Evolutionary conservation across 2,329 filamentous ascomycete genomes (phyloP).

Genomic region (Dothideomycetes sp.): DNA sequence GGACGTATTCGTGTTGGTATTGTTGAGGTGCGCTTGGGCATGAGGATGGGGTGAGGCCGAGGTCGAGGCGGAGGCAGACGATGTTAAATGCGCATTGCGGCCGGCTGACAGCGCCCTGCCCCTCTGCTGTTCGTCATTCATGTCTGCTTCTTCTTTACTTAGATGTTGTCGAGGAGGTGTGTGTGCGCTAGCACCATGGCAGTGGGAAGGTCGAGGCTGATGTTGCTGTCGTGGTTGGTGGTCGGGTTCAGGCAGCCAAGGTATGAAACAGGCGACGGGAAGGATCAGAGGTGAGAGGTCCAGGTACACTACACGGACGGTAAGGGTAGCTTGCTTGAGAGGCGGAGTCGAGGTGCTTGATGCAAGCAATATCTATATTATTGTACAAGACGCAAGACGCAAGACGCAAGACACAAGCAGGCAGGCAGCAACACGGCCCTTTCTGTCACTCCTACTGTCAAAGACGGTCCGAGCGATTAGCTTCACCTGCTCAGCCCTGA

Average conservation of each 20-base stretch:
- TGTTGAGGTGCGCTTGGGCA: no score
- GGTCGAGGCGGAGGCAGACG: neutral
- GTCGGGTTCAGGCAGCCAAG: no score
- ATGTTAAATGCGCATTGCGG: neutral
- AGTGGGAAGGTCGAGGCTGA: neutral
- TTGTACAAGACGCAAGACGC: neutral
- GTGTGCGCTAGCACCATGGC: neutral
- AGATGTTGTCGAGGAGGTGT: neutral
- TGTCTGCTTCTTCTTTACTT: neutral
- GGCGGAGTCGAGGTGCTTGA: no score
- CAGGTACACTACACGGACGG: no score
- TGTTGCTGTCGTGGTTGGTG: neutral
- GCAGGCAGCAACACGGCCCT: no score
- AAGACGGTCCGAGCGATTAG: neutral
- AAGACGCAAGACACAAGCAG: no score
- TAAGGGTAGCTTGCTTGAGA: no score
- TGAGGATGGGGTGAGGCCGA: neutral
- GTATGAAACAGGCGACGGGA: neutral
- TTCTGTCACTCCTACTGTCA: neutral
- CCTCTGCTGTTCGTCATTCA: neutral
- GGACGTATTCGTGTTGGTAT: no score
- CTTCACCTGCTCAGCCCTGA: neutral
- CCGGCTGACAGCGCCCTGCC: neutral
- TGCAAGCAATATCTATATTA: no score
- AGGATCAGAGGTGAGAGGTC: neutral